A percentile compares a stretch with the other conserved stretches of the same genome.
These are phyloP conservation scores for Picea sitchensis DNA, from an alignment of 75 land plant genomes.

Conservation along the genomic window DNA sequence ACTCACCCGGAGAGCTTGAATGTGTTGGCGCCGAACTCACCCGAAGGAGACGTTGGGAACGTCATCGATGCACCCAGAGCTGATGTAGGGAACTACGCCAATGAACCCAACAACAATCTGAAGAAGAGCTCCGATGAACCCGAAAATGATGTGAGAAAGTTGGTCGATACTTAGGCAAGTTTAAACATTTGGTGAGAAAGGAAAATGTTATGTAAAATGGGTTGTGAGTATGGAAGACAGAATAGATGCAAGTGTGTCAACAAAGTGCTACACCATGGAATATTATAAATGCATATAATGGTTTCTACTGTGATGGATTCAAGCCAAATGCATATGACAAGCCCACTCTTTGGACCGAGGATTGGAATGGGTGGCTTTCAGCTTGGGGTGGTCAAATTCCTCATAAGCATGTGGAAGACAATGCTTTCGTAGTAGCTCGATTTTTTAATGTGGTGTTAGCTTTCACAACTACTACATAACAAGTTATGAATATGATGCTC, in stretches of 20 bases:
- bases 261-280: conserved; percentile 68
- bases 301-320: conserved; percentile 76
- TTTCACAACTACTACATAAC: conserved; percentile 94
- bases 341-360: conserved; percentile 74
- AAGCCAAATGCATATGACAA: conserved; percentile 56
- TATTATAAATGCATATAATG: conserved; percentile 78
- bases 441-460: conserved; percentile 76
- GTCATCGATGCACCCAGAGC: too few species aligned
- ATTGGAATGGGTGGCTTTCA: conserved; percentile 87
- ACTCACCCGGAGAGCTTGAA: too few species aligned
- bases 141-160: too few species aligned
- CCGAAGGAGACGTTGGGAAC: too few species aligned
- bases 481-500: conserved; percentile 97
- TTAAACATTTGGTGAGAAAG: conserved; percentile 34
- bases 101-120: too few species aligned
- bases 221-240: conserved; percentile 67
- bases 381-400: conserved; percentile 66
- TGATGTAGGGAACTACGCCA: too few species aligned
- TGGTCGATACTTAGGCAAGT: too few species aligned
- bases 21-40: too few species aligned
- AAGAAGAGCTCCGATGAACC: too few species aligned
- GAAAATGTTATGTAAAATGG: conserved; percentile 68
- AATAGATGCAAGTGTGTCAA: conserved; percentile 66
- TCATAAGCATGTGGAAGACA: conserved; percentile 72
- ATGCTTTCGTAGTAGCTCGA: conserved; percentile 80